Evolutionary conservation across 148 eudicot species (phyloP), one percentile per base, ranked within the genome.

Genomic region (Vaccinium corymbosum): DNA sequence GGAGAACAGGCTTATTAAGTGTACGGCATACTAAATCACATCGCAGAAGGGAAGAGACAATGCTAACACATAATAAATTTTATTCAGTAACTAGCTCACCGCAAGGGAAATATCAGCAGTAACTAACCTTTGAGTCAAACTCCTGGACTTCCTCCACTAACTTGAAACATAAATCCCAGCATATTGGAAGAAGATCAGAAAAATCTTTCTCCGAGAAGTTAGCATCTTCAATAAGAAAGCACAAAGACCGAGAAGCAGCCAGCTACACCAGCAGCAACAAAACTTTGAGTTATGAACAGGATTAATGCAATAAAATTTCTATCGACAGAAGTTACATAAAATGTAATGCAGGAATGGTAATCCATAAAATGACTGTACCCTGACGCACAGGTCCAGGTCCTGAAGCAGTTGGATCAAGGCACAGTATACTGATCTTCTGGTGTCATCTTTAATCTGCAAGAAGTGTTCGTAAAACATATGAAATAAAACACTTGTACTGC

Each of bases 141-240:
- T 97, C 99, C 85, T 91, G 90, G 68, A 94, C 98, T 84, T 95
- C 98, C 87, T 94, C 97, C 52, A 97, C 93, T 89, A 97, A 86
- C 83, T 89, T 92, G 85, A 97, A 97, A 83, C 96, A 95, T 84
- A 83, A 90, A 85, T 94, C 94, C 98, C 99, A 97, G 85, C 99
- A 97, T 53, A 87, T 25, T 72, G 99, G 98, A 81, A 94, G 95
- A 90, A 97, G 98, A 86, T 95, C 95, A 16, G 86, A 83, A 74
- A 97, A 97, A 71, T 97, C 98, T 53, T 91, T 87, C 90, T 97
- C 95, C 50, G 94, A 88, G 87, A 97, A 97, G 85, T 90, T 94
- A 20, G 96, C 95, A 87, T 97, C 99, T 89, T 97, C 99, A 82
- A 95, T 89, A 86, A 94, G 93, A 84, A 92, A 94, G 89, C 91